A percentile compares a stretch with the other conserved stretches of the same genome.
phyloP scores from a whole-genome alignment of 371 early-diverging fungal genomes.

The Mortierella sp. region DNA sequence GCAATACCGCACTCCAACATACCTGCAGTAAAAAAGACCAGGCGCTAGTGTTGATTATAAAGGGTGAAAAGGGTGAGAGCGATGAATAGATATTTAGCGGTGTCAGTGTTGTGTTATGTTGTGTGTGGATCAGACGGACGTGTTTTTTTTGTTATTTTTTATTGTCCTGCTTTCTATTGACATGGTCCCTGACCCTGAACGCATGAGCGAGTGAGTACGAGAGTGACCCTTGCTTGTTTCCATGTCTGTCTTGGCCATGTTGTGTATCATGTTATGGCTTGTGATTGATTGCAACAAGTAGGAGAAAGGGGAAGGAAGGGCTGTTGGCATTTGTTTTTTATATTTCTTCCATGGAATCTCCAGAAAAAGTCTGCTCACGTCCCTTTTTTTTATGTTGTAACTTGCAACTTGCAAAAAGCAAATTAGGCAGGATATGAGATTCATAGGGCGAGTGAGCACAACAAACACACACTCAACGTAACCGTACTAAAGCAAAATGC shows the following conservation, averaged over 20 bases:
- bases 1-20: too few species aligned
- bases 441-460: too few species aligned
- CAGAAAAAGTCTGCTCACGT: background rate
- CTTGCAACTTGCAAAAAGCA: too few species aligned
- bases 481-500: slow-evolving; percentile 8
- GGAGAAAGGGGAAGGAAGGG: background rate
- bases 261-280: background rate
- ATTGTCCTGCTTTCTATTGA: too few species aligned
- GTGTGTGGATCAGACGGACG: too few species aligned
- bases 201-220: background rate
- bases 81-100: background rate
- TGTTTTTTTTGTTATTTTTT: too few species aligned
- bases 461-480: too few species aligned
- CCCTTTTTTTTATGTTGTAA: background rate
- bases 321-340: background rate
- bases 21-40: too few species aligned
- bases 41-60: too few species aligned
- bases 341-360: slow-evolving; percentile 10
- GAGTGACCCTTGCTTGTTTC: background rate
- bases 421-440: background rate
- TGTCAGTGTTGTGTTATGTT: too few species aligned
- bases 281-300: background rate
- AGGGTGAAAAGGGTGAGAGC: too few species aligned
- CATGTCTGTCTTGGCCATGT: background rate
- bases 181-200: too few species aligned